Conservation (phyloP, 2,329 filamentous ascomycete species). For the Colletotrichum higginsianum region DNA sequence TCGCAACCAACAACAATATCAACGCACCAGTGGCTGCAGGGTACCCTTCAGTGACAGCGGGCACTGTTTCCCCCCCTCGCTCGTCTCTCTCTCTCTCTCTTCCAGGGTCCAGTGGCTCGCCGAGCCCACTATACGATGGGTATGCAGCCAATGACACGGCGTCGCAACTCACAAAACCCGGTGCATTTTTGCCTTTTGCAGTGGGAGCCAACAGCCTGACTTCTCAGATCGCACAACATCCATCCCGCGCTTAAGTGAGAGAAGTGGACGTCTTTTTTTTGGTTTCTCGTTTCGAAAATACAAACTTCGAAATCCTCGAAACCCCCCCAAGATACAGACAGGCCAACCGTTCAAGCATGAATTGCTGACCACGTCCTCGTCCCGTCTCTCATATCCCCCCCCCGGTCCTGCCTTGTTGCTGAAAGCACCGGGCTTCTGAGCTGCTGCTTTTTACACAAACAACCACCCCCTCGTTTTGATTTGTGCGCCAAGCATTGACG, state of each 20-base stretch:
- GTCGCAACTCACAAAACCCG: conserved; percentile 37
- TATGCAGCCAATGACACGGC: conserved; percentile 29
- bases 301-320: not conserved
- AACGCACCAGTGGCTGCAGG: not conserved
- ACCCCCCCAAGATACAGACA: no score
- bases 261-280: not conserved
- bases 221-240: conserved; percentile 36
- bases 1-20: not conserved
- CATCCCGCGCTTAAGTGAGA: conserved; percentile 9
- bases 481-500: conserved; percentile 39
- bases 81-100: not conserved
- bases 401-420: not conserved
- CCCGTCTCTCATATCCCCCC: conserved; percentile 1
- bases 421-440: conserved; percentile 20
- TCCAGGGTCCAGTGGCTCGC: conserved; percentile 35
- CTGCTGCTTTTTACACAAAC: conserved; percentile 23
- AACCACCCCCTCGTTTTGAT: conserved; percentile 3
- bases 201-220: conserved; percentile 33
- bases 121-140: conserved; percentile 17
- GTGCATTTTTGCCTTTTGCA: conserved; percentile 36
- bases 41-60: conserved; percentile 21
- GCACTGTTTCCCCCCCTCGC: conserved; percentile 26
- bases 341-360: conserved; percentile 19
- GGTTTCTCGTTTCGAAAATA: not conserved
- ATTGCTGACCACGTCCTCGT: conserved; percentile 25